A percentile compares a stretch with the other conserved stretches of the same genome.
phyloP scores from a whole-genome alignment of 2,329 filamentous ascomycete genomes.

The Colletotrichum higginsianum region DNA sequence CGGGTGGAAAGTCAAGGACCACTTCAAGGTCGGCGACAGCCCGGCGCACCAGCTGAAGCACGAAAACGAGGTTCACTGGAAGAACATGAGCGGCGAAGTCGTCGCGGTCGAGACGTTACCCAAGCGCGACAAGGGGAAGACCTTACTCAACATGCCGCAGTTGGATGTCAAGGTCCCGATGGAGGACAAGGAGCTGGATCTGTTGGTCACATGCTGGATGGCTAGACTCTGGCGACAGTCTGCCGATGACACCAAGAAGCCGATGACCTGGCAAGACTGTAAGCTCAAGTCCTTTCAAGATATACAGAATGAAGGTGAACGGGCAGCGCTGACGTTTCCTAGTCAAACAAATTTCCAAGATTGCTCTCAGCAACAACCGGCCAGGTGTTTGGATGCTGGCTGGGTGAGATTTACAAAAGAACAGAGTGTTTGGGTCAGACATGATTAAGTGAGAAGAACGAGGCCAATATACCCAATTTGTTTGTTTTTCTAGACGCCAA shows the following conservation, averaged over 20 bases:
- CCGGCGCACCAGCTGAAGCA: conserved; percentile 45
- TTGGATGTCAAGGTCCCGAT: conserved; percentile 45
- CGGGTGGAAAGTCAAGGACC: conserved; percentile 44
- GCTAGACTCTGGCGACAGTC: conserved; percentile 49
- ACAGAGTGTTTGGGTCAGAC: neutral
- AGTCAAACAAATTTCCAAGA: conserved; percentile 27
- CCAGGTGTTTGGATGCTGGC: neutral
- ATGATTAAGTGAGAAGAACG: no score
- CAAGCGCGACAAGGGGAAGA: conserved; percentile 43
- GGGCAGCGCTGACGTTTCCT: neutral
- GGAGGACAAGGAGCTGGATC: conserved; percentile 48
- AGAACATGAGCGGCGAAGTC: conserved; percentile 42
- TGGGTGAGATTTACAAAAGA: neutral
- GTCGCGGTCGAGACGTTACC: conserved; percentile 48
- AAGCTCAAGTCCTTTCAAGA: neutral
- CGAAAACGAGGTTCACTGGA: conserved; percentile 47
- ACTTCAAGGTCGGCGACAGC: conserved; percentile 45
- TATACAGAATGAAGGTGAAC: neutral
- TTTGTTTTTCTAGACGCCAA: neutral
- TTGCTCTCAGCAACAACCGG: neutral
- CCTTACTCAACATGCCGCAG: conserved; percentile 42
- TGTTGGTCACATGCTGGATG: conserved; percentile 50
- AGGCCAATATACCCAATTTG: neutral
- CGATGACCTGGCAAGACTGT: conserved; percentile 48
- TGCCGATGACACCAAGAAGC: conserved; percentile 44